These are phyloP conservation scores for Tulasnella sp. DNA, from an alignment of 768 basidiomycete genomes.

Conservation along the genomic window DNA sequence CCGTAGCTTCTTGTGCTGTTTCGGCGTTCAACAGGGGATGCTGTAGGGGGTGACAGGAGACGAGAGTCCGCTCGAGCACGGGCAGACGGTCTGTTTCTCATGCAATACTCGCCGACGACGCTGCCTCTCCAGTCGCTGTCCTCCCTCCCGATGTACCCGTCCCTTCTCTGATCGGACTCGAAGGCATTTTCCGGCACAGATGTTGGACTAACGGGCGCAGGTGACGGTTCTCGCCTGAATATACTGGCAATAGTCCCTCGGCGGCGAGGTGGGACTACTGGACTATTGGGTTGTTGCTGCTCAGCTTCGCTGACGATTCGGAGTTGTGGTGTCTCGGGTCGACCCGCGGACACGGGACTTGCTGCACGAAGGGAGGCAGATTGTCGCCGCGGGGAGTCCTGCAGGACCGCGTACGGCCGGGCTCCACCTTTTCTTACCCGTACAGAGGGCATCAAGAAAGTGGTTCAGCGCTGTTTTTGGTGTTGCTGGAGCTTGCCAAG, in stretches of 20 bases:
- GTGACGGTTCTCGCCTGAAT: background rate
- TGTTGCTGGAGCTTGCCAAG: too few species aligned
- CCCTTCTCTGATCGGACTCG: background rate
- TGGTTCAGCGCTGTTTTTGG: too few species aligned
- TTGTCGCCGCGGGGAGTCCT: background rate
- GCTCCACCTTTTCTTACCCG: conserved; percentile 5
- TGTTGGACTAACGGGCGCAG: background rate
- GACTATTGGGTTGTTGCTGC: background rate
- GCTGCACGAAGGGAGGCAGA: background rate
- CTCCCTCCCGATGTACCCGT: background rate
- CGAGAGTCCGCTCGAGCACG: background rate
- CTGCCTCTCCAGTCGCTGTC: background rate
- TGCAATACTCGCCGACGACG: background rate
- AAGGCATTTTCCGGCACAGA: background rate
- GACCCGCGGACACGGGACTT: background rate
- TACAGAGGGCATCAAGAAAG: conserved; percentile 10
- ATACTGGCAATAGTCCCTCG: background rate
- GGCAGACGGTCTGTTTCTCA: background rate
- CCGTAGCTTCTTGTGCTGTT: background rate
- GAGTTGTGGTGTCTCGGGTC: background rate
- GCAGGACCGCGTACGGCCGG: conserved; percentile 6
- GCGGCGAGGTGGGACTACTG: background rate
- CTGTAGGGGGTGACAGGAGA: background rate
- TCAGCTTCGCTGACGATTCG: background rate
- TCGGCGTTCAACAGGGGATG: background rate